Evolutionary conservation across 345 rosid genomes (phyloP).

Genomic region (Gossypium rotundifolium): DNA sequence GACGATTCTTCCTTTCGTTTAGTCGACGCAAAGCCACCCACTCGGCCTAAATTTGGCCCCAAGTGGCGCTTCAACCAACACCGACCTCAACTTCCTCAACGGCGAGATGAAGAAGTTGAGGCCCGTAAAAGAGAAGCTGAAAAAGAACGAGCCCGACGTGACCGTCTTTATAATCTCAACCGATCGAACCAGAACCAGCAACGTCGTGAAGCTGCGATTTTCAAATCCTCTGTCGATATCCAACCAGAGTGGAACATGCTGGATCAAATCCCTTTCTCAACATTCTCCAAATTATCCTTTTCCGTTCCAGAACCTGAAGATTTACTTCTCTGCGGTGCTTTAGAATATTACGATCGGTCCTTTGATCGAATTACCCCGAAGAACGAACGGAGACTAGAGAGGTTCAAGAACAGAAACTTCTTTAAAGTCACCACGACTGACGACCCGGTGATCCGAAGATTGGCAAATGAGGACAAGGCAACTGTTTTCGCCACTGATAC

Average conservation of each 20-base stretch:
- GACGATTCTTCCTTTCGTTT: too few species aligned
- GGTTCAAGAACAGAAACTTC: slow-evolving; percentile 86
- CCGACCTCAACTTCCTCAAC: slow-evolving; percentile 80
- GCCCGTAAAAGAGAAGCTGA: slow-evolving; percentile 82
- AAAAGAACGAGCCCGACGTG: slow-evolving; percentile 92
- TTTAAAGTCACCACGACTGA: slow-evolving; percentile 96
- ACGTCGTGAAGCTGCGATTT: slow-evolving; percentile 84
- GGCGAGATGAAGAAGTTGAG: slow-evolving; percentile 41
- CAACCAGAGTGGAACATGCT: slow-evolving; percentile 99
- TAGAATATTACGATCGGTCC: slow-evolving; percentile 66
- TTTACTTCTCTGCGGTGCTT: slow-evolving; percentile 66
- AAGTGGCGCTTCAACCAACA: slow-evolving; percentile 78
- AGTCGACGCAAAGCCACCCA: slow-evolving; percentile 49
- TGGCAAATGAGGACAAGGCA: slow-evolving; percentile 89
- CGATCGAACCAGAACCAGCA: slow-evolving; percentile 57
- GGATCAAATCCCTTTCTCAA: slow-evolving; percentile 89
- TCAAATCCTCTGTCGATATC: slow-evolving; percentile 85
- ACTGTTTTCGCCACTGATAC: slow-evolving; percentile 89
- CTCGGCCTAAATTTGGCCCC: slow-evolving; percentile 84
- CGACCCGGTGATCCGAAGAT: slow-evolving; percentile 76
- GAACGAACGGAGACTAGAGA: slow-evolving; percentile 72
- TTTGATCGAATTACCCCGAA: slow-evolving; percentile 76
- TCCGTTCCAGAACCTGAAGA: slow-evolving; percentile 82
- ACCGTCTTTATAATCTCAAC: slow-evolving; percentile 65
- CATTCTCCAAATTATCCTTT: slow-evolving; percentile 77